A percentile compares a stretch with the other conserved stretches of the same genome.
phyloP scores from a whole-genome alignment of 371 early-diverging fungal species.

The Lichtheimia hyalospora region DNA sequence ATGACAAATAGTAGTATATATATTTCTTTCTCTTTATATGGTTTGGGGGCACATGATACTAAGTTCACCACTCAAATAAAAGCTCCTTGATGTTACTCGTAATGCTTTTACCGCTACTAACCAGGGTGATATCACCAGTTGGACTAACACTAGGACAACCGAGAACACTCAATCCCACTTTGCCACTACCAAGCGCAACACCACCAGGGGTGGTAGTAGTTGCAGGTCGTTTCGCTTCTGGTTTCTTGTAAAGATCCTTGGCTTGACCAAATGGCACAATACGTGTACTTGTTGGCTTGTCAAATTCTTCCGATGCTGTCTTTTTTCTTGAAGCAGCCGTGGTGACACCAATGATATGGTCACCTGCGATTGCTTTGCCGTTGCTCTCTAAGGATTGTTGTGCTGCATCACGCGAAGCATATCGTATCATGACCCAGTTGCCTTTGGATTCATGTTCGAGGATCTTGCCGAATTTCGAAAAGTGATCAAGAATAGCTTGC shows the following conservation, averaged over 20 bases:
- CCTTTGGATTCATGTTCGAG: slow-evolving; percentile 3
- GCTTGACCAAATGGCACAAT: slow-evolving; percentile 9
- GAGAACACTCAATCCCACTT: slow-evolving; percentile 12
- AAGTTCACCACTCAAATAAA: slow-evolving; percentile 10
- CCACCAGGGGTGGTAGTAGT: not conserved
- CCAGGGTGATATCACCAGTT: slow-evolving; percentile 1
- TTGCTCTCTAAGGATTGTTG: slow-evolving; percentile 10
- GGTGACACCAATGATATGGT: slow-evolving; percentile 13
- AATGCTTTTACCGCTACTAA: not conserved
- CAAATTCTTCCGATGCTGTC: not conserved
- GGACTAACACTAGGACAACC: slow-evolving; percentile 9
- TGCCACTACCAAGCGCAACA: slow-evolving; percentile 8
- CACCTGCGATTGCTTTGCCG: not conserved
- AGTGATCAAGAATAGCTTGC: slow-evolving; percentile 8
- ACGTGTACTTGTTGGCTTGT: not conserved
- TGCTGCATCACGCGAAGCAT: not conserved
- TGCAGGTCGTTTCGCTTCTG: not conserved
- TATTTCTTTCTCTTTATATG: not conserved
- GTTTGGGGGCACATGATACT: not conserved
- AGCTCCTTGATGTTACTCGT: slow-evolving; percentile 9
- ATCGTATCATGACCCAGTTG: slow-evolving; percentile 10
- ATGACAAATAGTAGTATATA: no score
- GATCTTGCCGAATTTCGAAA: slow-evolving; percentile 11
- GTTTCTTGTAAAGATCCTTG: slow-evolving; percentile 15
- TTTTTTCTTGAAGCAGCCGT: slow-evolving; percentile 2